Base-by-base conservation (phyloP, 208 protist genomes). In the Angomonas ambiguus region DNA sequence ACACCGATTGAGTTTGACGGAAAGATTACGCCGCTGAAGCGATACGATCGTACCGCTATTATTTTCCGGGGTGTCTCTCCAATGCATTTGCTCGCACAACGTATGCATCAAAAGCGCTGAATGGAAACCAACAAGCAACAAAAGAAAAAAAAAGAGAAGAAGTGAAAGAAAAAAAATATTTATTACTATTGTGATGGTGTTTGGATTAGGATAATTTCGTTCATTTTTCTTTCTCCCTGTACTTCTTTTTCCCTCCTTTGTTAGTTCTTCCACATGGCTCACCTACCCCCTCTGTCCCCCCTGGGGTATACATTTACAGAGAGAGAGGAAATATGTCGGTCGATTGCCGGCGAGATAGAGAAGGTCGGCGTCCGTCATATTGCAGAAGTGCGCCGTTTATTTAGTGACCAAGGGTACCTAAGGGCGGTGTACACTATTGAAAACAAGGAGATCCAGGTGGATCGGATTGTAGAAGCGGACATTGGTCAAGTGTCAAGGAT, bases 31-130 rank as follows among this genome's bases (percentile, higher is more conserved):
- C 70, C 77, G 2, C 76, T 79, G 28, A 69, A 27, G 34, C 82
- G 88, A 25, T 67, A 70, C 27, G 83, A 83, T 55, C 84, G 88
- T 28, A 91, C 84, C 10, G 88, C 83, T 0, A 75, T 94, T 34
- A 94, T 94, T 48, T 91, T 91, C 56, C 67, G 88, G 20, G 88
- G 88, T 6, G 67, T 94, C 13, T 94, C 88, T 0, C 88, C 88
- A 1, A 87, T 94, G 82, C 71, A 84, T 27, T 74, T 94, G 20
- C 68, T 94, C 2, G 62, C 74, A 20, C 31, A 65, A 33, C 80
- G 85, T 41, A 80, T 80, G 31, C 56, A 38, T 62, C 56, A 66
- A 66, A 56, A 66, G 45, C 41, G 53, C 3, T 51, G 18, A 64
- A 62, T 6, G 11, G 38, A 11, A 48, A 48, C 38, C 11, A 11